These are phyloP conservation scores for Podaxis sp. DNA, from an alignment of 768 basidiomycete genomes.

Conservation along the genomic window DNA sequence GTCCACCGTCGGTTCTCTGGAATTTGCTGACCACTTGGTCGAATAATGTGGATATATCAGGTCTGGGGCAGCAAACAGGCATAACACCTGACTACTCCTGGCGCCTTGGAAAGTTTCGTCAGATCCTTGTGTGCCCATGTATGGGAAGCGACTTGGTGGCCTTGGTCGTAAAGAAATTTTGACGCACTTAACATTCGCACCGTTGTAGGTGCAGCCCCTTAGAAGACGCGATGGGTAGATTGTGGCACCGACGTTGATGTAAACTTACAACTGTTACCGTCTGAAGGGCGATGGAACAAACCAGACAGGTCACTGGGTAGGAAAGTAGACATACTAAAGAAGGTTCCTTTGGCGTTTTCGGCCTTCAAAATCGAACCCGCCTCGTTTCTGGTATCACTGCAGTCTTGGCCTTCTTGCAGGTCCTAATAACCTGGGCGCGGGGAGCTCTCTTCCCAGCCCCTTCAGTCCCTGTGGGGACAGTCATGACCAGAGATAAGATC, in stretches of 20 bases:
- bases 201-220: slow-evolving; percentile 28
- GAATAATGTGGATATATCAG: too few relatives aligned
- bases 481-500: neutral
- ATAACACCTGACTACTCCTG: slow-evolving; percentile 16
- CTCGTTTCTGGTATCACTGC: slow-evolving; percentile 24
- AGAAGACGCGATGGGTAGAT: neutral
- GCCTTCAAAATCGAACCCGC: slow-evolving; percentile 21
- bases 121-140: slow-evolving; percentile 32
- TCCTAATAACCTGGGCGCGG: slow-evolving; percentile 29
- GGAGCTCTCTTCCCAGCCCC: slow-evolving; percentile 15
- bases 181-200: slow-evolving; percentile 19
- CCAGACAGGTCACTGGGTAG: too few relatives aligned
- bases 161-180: slow-evolving; percentile 25
- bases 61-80: neutral
- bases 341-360: slow-evolving; percentile 30
- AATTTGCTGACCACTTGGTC: too few relatives aligned
- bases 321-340: slow-evolving; percentile 26
- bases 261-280: slow-evolving; percentile 17
- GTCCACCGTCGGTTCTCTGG: too few relatives aligned
- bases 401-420: slow-evolving; percentile 36
- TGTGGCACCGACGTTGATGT: neutral
- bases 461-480: neutral
- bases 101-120: slow-evolving; percentile 21
- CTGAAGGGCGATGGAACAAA: neutral
- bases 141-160: slow-evolving; percentile 34